Conservation (phyloP, 306 rosid species). For the Prunus salicina region DNA sequence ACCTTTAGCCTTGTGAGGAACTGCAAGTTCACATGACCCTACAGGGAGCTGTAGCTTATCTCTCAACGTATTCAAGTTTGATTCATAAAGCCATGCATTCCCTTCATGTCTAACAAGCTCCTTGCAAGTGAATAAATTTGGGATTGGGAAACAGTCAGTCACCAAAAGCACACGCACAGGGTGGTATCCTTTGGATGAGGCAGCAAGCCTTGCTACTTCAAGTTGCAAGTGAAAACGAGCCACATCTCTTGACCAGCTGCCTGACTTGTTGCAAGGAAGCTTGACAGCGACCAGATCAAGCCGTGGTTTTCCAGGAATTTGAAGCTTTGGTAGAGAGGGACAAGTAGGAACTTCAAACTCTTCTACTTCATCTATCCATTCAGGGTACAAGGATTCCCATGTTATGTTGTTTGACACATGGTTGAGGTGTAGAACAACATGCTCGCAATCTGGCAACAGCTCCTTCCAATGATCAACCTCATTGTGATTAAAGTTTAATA, state of each 20-base stretch:
- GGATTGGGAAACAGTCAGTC: conserved; percentile 69
- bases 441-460: conserved; percentile 53
- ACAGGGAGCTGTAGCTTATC: conserved; percentile 72
- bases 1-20: conserved; percentile 84
- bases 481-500: conserved; percentile 60
- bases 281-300: conserved; percentile 77
- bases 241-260: conserved; percentile 90
- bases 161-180: conserved; percentile 68
- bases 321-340: conserved; percentile 68
- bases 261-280: conserved; percentile 66
- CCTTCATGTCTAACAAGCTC: conserved; percentile 62
- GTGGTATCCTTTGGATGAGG: conserved; percentile 70
- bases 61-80: conserved; percentile 64
- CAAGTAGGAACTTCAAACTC: conserved; percentile 76
- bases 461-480: conserved; percentile 61
- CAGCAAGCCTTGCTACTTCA: conserved; percentile 78
- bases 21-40: conserved; percentile 93
- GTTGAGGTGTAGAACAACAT: conserved; percentile 48
- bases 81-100: conserved; percentile 73
- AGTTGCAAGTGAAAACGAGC: conserved; percentile 89
- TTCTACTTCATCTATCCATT: conserved; percentile 98
- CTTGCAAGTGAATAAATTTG: conserved; percentile 71
- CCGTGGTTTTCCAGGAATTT: conserved; percentile 53
- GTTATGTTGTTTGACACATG: conserved; percentile 59
- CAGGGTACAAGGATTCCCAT: conserved; percentile 85